A percentile compares a stretch with the other conserved stretches of the same genome.
Evolutionary conservation across 176 grass and related monocot species (phyloP).

Genomic region (Hyparrhenia diplandra): DNA sequence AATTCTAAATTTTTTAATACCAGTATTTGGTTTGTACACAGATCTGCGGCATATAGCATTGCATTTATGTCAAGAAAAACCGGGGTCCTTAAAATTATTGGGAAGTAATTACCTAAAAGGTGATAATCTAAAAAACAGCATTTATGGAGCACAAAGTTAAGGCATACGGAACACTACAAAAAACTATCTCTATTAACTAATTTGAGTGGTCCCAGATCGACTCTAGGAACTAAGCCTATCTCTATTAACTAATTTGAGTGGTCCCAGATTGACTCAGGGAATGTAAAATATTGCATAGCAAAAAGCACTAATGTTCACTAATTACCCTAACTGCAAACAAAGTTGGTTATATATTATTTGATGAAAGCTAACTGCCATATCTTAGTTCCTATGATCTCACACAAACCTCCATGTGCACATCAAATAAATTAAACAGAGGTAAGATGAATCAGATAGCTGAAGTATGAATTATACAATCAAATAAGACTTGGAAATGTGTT

Average conservation of each 20-base stretch:
- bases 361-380: neutral
- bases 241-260: neutral
- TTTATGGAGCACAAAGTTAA: neutral
- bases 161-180: too few relatives aligned
- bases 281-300: neutral
- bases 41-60: neutral
- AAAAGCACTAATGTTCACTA: neutral
- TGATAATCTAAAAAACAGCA: neutral
- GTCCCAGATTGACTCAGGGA: neutral
- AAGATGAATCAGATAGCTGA: neutral
- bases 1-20: neutral
- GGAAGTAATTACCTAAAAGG: neutral
- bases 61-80: neutral
- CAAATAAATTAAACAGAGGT: neutral
- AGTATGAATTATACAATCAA: neutral
- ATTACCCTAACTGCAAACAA: conserved; percentile 2
- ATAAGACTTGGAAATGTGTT: too few relatives aligned
- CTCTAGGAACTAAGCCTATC: too few relatives aligned
- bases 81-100: too few relatives aligned
- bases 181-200: neutral
- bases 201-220: neutral
- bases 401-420: neutral
- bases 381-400: neutral
- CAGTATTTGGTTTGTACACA: neutral
- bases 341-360: neutral